Evolutionary conservation across 805 yeast genomes (phyloP), one percentile per base, ranked within the genome.

Genomic region (Hanseniaspora lindneri): DNA sequence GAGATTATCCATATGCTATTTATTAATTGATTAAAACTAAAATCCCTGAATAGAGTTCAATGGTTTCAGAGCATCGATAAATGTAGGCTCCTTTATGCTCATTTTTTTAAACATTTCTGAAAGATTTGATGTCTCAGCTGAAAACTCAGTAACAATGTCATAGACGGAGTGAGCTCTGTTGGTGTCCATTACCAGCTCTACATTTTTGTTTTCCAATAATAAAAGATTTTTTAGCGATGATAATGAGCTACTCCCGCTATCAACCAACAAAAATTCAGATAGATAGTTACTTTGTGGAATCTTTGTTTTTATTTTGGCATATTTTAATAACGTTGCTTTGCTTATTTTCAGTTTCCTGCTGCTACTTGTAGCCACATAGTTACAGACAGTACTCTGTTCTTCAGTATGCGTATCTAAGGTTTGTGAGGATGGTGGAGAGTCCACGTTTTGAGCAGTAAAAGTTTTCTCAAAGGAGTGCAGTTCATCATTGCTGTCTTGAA

Each of bases 261-360:
- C 13, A 6, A 7, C 30, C 21, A 20, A n/a, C 14, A 37, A 23
- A 16, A 4, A 24, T n/a, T 14, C n/a, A 3, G 25, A 11, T 6
- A 24, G 5, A 14, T 9, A 24, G 23, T 21, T 4, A 37, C 25
- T 37, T 24, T 37, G 25, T 14, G 49, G 43, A 1, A 46, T 46
- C 24, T 39, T 46, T 24, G 43, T 30, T 29, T 20, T n/a, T 9
- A 36, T 30, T 16, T 19, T 30, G 21, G 49, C 40, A 30, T 29
- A 46, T 19, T 32, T 39, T 13, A 46, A 21, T 6, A 39, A 10
- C 2, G 43, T 39, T 30, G 37, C 39, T 14, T 19, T 16, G 17
- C 25, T 37, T 3, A 46, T 34, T 6, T 16, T 40, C 13, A 44
- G 25, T 5, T 35, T 35, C 9, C 16, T n/a, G n/a, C n/a, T n/a